phyloP scores from a whole-genome alignment of 345 rosid genomes.

The Eucalyptus coolabah region DNA sequence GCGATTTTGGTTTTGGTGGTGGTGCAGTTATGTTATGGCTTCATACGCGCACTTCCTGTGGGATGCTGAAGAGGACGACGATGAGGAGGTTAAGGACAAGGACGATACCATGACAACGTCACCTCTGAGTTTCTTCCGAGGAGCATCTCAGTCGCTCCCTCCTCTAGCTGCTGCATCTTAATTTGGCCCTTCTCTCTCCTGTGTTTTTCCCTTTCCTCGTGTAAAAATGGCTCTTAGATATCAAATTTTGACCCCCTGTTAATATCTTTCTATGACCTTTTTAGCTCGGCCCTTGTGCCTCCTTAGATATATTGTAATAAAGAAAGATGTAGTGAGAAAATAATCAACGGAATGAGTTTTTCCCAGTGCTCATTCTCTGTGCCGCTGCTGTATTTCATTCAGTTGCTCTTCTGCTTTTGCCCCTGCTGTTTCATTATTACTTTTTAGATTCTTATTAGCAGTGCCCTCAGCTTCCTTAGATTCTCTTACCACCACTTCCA shows the following conservation, averaged over 20 bases:
- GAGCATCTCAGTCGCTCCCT: conserved; percentile 8
- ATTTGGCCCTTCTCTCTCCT: not conserved
- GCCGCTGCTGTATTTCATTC: not conserved
- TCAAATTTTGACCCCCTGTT: conserved; percentile 2
- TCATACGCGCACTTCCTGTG: conserved; percentile 85
- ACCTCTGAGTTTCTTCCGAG: conserved; percentile 16
- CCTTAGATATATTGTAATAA: not conserved
- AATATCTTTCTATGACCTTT: not conserved
- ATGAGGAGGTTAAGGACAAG: not conserved
- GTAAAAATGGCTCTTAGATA: not conserved
- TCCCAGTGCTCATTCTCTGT: not conserved
- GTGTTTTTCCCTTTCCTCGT: not conserved
- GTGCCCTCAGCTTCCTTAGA: not conserved
- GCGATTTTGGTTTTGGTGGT: not conserved
- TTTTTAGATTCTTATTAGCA: not conserved
- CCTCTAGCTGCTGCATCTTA: conserved; percentile 53
- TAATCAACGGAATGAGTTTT: not conserved
- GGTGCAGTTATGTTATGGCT: conserved; percentile 70
- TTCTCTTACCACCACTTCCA: not conserved
- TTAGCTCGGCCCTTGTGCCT: not conserved
- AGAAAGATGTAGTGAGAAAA: not conserved
- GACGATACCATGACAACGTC: not conserved
- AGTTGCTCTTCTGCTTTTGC: not conserved
- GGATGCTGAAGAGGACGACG: conserved; percentile 63
- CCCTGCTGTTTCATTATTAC: not conserved